phyloP scores from a whole-genome alignment of 2,329 filamentous ascomycete genomes.

The Pseudogymnoascus sp. region DNA sequence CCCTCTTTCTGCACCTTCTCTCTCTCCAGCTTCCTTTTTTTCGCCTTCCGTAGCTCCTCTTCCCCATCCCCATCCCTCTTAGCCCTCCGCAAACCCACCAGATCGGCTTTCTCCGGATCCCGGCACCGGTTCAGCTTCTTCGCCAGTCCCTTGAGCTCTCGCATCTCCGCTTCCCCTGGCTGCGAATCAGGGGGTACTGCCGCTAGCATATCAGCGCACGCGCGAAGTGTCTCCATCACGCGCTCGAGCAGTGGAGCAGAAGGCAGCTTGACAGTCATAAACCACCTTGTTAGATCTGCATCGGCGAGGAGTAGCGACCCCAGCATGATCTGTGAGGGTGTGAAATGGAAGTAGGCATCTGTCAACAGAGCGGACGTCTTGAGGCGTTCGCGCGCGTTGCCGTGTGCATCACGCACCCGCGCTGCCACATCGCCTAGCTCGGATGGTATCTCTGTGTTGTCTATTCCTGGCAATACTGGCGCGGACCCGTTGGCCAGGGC shows the following conservation, averaged over 20 bases:
- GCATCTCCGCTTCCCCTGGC: constrained; percentile 27
- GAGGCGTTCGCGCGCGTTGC: constrained; percentile 62
- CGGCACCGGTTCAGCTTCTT: constrained; percentile 66
- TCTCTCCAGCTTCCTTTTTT: constrained; percentile 37
- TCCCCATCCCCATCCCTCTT: constrained; percentile 41
- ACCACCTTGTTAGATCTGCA: constrained; percentile 40
- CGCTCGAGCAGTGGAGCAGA: constrained; percentile 33
- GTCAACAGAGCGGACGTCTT: constrained; percentile 77
- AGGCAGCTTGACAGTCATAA: constrained; percentile 26
- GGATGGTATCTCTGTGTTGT: background rate
- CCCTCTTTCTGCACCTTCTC: constrained; percentile 30
- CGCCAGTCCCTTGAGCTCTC: constrained; percentile 49
- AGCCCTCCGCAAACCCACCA: constrained; percentile 60
- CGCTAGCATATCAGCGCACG: constrained; percentile 47
- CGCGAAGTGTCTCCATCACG: constrained; percentile 40
- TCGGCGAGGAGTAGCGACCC: constrained; percentile 73
- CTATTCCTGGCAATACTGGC: constrained; percentile 17
- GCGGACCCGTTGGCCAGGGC: constrained; percentile 47
- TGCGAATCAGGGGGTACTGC: constrained; percentile 39
- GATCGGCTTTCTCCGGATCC: constrained; percentile 65
- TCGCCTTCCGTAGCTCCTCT: constrained; percentile 22
- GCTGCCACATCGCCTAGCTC: constrained; percentile 25
- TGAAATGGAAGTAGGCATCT: constrained; percentile 95
- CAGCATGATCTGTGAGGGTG: constrained; percentile 88
- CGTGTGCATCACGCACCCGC: constrained; percentile 55